A percentile compares a stretch with the other conserved stretches of the same genome.
These are phyloP conservation scores for Ascochyta viciae-villosae DNA, from an alignment of 2,329 filamentous ascomycete genomes.

Conservation along the genomic window DNA sequence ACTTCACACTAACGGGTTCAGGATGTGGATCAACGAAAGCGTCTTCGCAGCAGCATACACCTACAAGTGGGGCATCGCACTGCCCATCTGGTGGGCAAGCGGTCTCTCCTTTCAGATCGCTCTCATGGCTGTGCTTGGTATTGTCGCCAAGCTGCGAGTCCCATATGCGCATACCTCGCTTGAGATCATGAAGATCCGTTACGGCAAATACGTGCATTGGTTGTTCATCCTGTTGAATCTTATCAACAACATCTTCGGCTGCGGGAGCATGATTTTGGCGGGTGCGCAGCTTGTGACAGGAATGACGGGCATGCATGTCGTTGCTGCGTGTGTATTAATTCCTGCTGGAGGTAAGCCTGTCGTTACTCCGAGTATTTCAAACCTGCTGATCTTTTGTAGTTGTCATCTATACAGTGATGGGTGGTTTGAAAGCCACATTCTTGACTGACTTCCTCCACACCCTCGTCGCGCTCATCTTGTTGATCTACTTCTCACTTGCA, in stretches of 20 bases:
- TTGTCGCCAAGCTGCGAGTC: constrained; percentile 31
- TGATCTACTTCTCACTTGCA: constrained; percentile 59
- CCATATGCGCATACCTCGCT: constrained; percentile 49
- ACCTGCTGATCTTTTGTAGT: constrained; percentile 72
- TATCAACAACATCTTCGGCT: constrained; percentile 79
- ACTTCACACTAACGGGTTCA: neutral
- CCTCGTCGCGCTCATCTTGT: constrained; percentile 78
- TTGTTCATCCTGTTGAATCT: constrained; percentile 82
- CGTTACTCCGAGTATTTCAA: neutral
- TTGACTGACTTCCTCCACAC: constrained; percentile 86
- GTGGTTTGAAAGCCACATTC: constrained; percentile 72
- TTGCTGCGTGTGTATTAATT: constrained; percentile 14
- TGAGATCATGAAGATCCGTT: constrained; percentile 81
- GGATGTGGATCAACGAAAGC: constrained; percentile 27
- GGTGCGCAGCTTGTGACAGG: constrained; percentile 79
- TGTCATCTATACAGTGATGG: constrained; percentile 75
- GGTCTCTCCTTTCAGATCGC: constrained; percentile 36
- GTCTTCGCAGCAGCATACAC: constrained; percentile 28
- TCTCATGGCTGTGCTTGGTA: constrained; percentile 28
- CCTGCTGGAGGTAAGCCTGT: constrained; percentile 15
- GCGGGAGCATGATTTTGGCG: constrained; percentile 82
- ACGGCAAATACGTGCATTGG: constrained; percentile 73
- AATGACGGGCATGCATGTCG: constrained; percentile 23
- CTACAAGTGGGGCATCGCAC: constrained; percentile 36
- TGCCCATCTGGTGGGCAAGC: constrained; percentile 35